phyloP scores from a whole-genome alignment of 1,284 basidiomycete genomes.

The Pyrrhoderma lamaoense region DNA sequence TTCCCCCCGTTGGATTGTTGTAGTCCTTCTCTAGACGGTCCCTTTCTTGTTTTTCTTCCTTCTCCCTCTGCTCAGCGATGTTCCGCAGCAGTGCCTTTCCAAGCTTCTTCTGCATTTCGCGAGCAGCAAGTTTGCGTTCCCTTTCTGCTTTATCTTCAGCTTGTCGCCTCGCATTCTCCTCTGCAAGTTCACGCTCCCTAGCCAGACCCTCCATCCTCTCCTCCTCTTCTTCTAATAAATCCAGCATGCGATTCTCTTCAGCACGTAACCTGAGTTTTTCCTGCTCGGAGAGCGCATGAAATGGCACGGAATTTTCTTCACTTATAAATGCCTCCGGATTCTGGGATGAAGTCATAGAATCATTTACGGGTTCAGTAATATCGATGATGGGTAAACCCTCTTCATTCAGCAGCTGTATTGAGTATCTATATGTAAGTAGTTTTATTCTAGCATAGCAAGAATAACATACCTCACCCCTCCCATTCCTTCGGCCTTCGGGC shows the following conservation, averaged over 20 bases:
- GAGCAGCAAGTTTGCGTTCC: constrained; percentile 43
- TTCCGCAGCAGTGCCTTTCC: constrained; percentile 55
- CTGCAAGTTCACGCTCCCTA: constrained; percentile 35
- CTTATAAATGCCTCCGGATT: constrained; percentile 20
- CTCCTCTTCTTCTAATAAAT: constrained; percentile 67
- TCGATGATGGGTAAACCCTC: constrained; percentile 74
- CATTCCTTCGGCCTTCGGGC: constrained; percentile 35
- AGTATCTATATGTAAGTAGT: constrained; percentile 19
- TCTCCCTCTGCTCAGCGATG: constrained; percentile 35
- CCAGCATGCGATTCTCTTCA: constrained; percentile 57
- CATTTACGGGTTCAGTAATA: constrained; percentile 50
- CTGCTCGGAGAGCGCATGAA: constrained; percentile 39
- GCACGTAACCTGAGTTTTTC: constrained; percentile 36
- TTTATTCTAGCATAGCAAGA: constrained; percentile 1
- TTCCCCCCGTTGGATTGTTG: constrained; percentile 17
- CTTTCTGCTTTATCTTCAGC: constrained; percentile 40
- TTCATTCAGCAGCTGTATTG: constrained; percentile 54
- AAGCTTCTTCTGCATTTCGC: constrained; percentile 69
- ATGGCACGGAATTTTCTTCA: constrained; percentile 41
- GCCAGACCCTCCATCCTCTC: constrained; percentile 31
- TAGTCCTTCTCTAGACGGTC: constrained; percentile 17
- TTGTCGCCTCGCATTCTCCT: constrained; percentile 42
- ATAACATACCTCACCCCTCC: constrained; percentile 54
- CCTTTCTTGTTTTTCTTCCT: constrained; percentile 31
- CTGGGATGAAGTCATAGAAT: neutral